Base-by-base conservation (phyloP, 2,329 filamentous ascomycete genomes). In the Didymella arachidicola region DNA sequence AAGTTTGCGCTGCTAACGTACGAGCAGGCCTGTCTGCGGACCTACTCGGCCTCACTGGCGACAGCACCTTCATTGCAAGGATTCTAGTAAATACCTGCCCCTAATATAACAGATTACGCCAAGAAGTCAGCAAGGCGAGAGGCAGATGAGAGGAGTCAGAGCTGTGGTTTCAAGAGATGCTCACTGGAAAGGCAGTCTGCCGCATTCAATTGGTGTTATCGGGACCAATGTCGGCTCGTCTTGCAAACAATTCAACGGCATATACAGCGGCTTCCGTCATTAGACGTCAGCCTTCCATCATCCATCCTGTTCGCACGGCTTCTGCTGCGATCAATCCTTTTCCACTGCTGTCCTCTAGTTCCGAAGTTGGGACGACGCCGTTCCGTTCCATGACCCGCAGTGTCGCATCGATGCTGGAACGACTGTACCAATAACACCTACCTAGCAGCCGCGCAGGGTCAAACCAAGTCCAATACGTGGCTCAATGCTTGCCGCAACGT, bases 1-100 rank as follows among this genome's bases (percentile, higher is more conserved):
- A 42, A 42, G 12, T 46, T 47, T 51, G 50, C 46, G 56, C 29
- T 45, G 27, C 39, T 30, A 51, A 29, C 4, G 41, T 29, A n/a
- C 46, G 50, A 22, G 30, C 22, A 54, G 32, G 45, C 50, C 30
- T 53, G 32, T 51, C 41, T 30, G 39, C 51, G 50, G 56, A 51
- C 45, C n/a, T 10, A 54, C 41, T 59, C 50, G 56, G 56, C 56
- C 22, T 59, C 50, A 54, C 25, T 51, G 19, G 44, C 50, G 50
- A 54, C 50, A 59, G 19, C 45, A 59, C 27, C 50, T 54, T 59
- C 45, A 45, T 45, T 53, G 50, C 19, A 26, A 53, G 39, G 49
- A 30, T 26, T 34, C 7, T 47, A 18, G 34, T 29, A 25, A 38
- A 44, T 30, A n/a, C 25, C 12, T 49, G 18, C 56, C 56, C 45